Evolutionary conservation across 139 green algal genomes (phyloP).

Genomic region (Coelastrella sp.): DNA sequence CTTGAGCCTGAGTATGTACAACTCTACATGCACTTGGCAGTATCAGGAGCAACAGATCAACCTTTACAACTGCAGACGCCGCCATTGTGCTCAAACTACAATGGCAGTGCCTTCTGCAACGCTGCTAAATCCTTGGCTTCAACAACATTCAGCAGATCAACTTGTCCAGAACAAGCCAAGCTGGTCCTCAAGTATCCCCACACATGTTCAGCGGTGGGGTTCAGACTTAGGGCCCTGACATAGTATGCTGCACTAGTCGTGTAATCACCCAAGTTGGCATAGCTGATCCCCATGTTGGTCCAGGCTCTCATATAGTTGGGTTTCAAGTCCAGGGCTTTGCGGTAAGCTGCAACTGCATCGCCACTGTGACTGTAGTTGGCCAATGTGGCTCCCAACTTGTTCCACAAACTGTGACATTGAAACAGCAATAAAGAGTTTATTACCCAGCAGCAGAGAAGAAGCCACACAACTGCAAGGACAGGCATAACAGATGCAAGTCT

Average conservation of each 20-base stretch:
- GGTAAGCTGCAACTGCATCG: constrained; percentile 90
- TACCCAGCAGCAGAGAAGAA: not conserved
- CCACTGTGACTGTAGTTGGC: constrained; percentile 86
- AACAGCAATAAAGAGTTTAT: not conserved
- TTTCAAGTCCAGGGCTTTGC: constrained; percentile 93
- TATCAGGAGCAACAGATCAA: too few relatives aligned
- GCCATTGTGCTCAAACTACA: not conserved
- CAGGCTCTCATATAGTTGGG: constrained; percentile 99
- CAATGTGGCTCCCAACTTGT: constrained; percentile 95
- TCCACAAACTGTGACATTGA: constrained; percentile 82
- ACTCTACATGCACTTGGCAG: too few relatives aligned
- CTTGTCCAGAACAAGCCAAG: constrained; percentile 76
- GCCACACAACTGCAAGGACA: too few relatives aligned
- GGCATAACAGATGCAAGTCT: too few relatives aligned
- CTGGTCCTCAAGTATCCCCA: constrained; percentile 97
- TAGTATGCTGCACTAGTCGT: constrained; percentile 83
- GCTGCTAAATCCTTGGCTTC: constrained; percentile 73
- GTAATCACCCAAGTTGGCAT: constrained; percentile 92
- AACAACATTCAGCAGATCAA: constrained; percentile 73
- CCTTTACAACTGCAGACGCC: not conserved
- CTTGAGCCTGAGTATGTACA: too few relatives aligned
- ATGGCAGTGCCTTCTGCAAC: constrained; percentile 53
- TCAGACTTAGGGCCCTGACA: constrained; percentile 89
- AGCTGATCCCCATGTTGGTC: constrained; percentile 99
- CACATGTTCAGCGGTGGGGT: constrained; percentile 80